Evolutionary conservation across 306 rosid genomes (phyloP), one percentile per base, ranked within the genome.

Genomic region (Glycine tomentella): DNA sequence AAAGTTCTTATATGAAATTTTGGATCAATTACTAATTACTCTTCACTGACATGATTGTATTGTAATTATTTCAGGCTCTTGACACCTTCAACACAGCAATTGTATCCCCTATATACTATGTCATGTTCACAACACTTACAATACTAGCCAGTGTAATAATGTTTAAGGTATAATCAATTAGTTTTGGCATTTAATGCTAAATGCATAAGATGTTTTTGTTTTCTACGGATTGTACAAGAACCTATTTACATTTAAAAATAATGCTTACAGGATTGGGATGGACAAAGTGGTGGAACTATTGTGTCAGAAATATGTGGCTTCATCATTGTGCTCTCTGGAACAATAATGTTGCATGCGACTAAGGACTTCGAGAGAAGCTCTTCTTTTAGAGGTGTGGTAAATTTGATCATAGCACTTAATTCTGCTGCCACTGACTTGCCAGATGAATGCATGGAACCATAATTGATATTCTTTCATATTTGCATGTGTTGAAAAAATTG

Each of bases 81-180:
- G 98, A 94, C 88, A 90, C 95, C 76, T 94, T 94, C 88, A 94
- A 92, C 89, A 94, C 98, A 6, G 95, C 95, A 17, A 42, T 94
- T 9, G 97, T 94, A 50, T 94, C 98, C 67, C 98, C 95, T 6
- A 92, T 94, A 81, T 94, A 94, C 78, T 94, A 94, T 6, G 95
- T 90, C 81, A 90, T 94, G 97, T 94, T 94, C 82, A 94, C 97
- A 36, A 84, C 94, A 15, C 87, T 94, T 40, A 88, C 98, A 58
- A 90, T 94, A 85, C 81, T 92, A 25, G 97, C 97, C 78, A 94
- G 95, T 77, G 88, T 92, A 78, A 94, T 92, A 77, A 92, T 94
- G 98, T 94, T 94, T 69, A 94, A 94, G 98, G 98, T 94, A 91
- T 34, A 25, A 25, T 25, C 31, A 25, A 25, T 25, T 25, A 25